Percentiles rank a stretch among this genome's conserved stretches.
phyloP scores from a whole-genome alignment of 768 basidiomycete genomes.

The Leucosporidium creatinivorum region DNA sequence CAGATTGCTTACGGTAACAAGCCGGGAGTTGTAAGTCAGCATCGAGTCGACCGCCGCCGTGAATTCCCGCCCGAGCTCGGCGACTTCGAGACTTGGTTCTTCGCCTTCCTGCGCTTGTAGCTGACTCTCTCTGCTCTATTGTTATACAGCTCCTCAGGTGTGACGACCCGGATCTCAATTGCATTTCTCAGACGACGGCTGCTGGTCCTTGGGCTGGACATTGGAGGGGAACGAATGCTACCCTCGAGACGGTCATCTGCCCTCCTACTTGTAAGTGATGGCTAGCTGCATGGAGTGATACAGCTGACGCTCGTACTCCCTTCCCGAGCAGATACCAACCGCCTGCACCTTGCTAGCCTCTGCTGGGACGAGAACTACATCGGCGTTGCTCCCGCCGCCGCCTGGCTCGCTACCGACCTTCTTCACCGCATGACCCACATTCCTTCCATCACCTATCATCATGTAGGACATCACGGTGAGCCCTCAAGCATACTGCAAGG shows the following conservation, averaged over 20 bases:
- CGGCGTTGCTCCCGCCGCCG: not conserved
- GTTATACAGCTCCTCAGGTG: not conserved
- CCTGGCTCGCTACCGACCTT: slow-evolving; percentile 21
- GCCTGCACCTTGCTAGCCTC: slow-evolving; percentile 10
- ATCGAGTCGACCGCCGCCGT: not conserved
- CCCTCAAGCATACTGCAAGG: too few relatives aligned
- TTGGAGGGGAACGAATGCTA: slow-evolving; percentile 13
- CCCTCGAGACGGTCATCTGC: slow-evolving; percentile 25
- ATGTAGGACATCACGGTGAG: slow-evolving; percentile 9
- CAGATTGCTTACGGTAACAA: slow-evolving; percentile 21
- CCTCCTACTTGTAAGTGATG: slow-evolving; percentile 17
- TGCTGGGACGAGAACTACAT: slow-evolving; percentile 29
- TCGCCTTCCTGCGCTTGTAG: not conserved
- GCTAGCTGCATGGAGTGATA: too few relatives aligned
- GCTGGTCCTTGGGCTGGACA: slow-evolving; percentile 25
- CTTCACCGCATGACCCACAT: slow-evolving; percentile 12
- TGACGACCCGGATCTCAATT: slow-evolving; percentile 5
- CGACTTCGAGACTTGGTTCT: not conserved
- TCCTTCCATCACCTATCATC: slow-evolving; percentile 10
- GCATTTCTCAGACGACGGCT: not conserved
- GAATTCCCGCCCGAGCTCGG: not conserved
- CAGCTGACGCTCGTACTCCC: too few relatives aligned
- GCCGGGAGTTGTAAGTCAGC: slow-evolving; percentile 2
- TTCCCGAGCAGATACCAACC: slow-evolving; percentile 5
- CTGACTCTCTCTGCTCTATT: too few relatives aligned